A percentile compares a stretch with the other conserved stretches of the same genome.
phyloP scores from a whole-genome alignment of 2,329 filamentous ascomycete species.

The Aspergillus sp. region DNA sequence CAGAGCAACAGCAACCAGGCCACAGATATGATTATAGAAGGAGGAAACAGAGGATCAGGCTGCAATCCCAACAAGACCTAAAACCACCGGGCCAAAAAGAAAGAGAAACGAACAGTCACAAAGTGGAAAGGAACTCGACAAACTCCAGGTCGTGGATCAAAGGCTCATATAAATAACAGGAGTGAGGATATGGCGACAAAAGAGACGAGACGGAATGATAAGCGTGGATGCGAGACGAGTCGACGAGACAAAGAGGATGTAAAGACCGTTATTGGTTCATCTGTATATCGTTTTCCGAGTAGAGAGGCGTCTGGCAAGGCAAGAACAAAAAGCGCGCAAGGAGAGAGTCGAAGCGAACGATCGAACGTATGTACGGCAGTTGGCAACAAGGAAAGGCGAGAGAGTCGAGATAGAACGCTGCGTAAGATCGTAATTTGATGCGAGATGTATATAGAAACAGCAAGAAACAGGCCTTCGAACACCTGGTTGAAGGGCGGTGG shows the following conservation, averaged over 20 bases:
- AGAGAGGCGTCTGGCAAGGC: slow-evolving; percentile 11
- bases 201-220: slow-evolving; percentile 15
- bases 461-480: slow-evolving; percentile 24
- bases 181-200: slow-evolving; percentile 19
- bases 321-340: slow-evolving; percentile 11
- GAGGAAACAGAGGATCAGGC: slow-evolving; percentile 16
- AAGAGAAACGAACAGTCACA: slow-evolving; percentile 12
- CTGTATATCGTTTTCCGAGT: slow-evolving; percentile 27
- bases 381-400: slow-evolving; percentile 9
- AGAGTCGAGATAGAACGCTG: slow-evolving; percentile 23
- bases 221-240: slow-evolving; percentile 14
- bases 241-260: slow-evolving; percentile 25
- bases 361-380: slow-evolving; percentile 6
- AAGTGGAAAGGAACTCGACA: slow-evolving; percentile 9
- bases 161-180: slow-evolving; percentile 20
- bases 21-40: slow-evolving; percentile 17
- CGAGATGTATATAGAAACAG: slow-evolving; percentile 18
- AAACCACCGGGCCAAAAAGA: slow-evolving; percentile 18
- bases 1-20: slow-evolving; percentile 21
- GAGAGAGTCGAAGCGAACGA: slow-evolving; percentile 15
- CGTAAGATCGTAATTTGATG: slow-evolving; percentile 31
- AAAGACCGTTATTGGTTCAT: slow-evolving; percentile 35
- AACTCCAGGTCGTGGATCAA: slow-evolving; percentile 13
- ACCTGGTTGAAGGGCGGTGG: slow-evolving; percentile 24
- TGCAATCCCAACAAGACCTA: slow-evolving; percentile 13